These are phyloP conservation scores for Austroboletus festivus DNA, from an alignment of 768 basidiomycete species.

Conservation along the genomic window DNA sequence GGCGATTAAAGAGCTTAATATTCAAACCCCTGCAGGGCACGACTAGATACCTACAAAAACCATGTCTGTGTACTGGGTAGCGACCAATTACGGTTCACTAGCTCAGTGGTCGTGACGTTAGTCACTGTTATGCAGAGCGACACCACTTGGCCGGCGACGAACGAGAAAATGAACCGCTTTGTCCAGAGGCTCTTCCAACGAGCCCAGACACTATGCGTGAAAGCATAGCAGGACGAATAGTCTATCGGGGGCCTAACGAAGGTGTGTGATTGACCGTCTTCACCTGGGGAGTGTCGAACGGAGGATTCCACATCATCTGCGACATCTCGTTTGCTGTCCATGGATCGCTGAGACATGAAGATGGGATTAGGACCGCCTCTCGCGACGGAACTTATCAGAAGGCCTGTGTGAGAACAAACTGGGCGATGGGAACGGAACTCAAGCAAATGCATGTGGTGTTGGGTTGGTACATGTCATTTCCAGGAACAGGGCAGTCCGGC, in stretches of 20 bases:
- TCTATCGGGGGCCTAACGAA: slow-evolving; percentile 56
- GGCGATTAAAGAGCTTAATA: not conserved
- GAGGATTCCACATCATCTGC: slow-evolving; percentile 10
- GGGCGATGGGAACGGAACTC: slow-evolving; percentile 6
- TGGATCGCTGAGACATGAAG: slow-evolving; percentile 16
- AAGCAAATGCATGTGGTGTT: slow-evolving; percentile 5
- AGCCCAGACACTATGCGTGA: slow-evolving; percentile 47
- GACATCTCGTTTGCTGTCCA: slow-evolving; percentile 24
- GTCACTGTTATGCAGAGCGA: slow-evolving; percentile 89
- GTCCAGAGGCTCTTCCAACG: slow-evolving; percentile 81
- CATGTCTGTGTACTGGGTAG: slow-evolving; percentile 80
- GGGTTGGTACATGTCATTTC: slow-evolving; percentile 16
- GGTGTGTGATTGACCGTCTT: not conserved
- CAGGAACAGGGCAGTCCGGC: not conserved
- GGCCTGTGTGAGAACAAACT: not conserved
- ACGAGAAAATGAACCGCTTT: slow-evolving; percentile 60
- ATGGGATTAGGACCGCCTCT: not conserved
- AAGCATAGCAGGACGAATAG: slow-evolving; percentile 57
- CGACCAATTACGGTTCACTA: slow-evolving; percentile 64
- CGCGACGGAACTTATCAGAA: slow-evolving; percentile 8
- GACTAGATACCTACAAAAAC: slow-evolving; percentile 59
- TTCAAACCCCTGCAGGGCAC: not conserved
- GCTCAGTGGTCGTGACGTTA: slow-evolving; percentile 81
- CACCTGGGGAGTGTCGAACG: not conserved
- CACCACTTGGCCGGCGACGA: slow-evolving; percentile 78